Evolutionary conservation across 1,284 basidiomycete genomes (phyloP), one percentile per base, ranked within the genome.

Genomic region (Fomes fomentarius): DNA sequence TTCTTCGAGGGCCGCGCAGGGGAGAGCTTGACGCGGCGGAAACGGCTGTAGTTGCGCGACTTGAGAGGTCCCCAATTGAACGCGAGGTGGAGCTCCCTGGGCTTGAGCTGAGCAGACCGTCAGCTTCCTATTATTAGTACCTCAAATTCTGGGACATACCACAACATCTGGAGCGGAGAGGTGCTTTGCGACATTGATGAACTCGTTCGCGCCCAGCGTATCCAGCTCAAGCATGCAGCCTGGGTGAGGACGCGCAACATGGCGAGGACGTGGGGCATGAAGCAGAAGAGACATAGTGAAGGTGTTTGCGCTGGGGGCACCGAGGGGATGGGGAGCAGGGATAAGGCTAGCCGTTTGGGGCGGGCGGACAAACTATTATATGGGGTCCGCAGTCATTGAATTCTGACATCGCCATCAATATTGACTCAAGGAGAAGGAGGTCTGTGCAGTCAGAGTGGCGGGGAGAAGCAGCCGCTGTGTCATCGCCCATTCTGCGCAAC

Each of bases 81-180:
- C 14, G 60, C 60, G 46, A 61, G 56, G 30, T 61, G 60, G 14
- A 61, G 52, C 37, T 61, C 56, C 19, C 48, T 56, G 39, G 56
- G 56, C 41, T 58, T 61, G 21, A 61, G 40, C 59, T 61, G 34
- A 3, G 42, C 19, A 17, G 15, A 44, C 15, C n/a, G n/a, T n/a
- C n/a, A n/a, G n/a, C n/a, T n/a, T n/a, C n/a, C n/a, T n/a, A n/a
- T n/a, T n/a, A n/a, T n/a, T n/a, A n/a, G n/a, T n/a, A n/a, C n/a
- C n/a, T n/a, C n/a, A n/a, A n/a, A n/a, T n/a, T n/a, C n/a, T n/a
- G n/a, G 25, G 44, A 50, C 59, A 19, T 41, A 61, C 59, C 24
- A 54, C 37, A 26, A 52, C 41, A 10, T 61, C 59, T 8, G 56
- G 50, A 4, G 46, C 43, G 28, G 59, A 47, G 38, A 61, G 53